Evolutionary conservation across 208 protist genomes (phyloP), one percentile per base, ranked within the genome.

Genomic region (Acanthamoeba royreba): DNA sequence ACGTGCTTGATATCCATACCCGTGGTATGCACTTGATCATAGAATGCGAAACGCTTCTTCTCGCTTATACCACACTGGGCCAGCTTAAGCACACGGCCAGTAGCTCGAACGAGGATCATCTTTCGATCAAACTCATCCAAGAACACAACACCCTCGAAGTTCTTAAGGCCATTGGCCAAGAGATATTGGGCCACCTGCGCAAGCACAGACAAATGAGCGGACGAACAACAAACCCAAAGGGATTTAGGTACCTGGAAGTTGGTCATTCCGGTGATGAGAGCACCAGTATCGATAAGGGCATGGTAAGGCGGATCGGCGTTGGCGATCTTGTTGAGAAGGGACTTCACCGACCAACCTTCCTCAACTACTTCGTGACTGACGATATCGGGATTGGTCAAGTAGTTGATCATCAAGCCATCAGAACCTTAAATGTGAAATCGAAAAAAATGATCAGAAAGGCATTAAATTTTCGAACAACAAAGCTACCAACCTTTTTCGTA

Each of bases 211-310:
- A 8, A 69, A 69, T 69, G 19, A 61, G 25, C 25, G 19, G 25
- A 61, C 53, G 19, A 61, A 25, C 25, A 61, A 19, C 53, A 61
- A 61, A n/a, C n/a, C n/a, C 53, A 61, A 61, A 61, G 53, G 22
- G 19, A 61, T 61, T 25, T 61, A 61, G 22, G 53, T 19, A 61
- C 53, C 42, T 98, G 96, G 89, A 97, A 93, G 96, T 99, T 99
- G 77, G 96, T 96, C 97, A 99, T 97, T 92, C 98, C 98, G 38
- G 98, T 99, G 95, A 99, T 99, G 61, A 99, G 96, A 13, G 98
- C 98, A 31, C 98, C 98, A 31, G 98, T 98, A 95, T 99, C 98
- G 52, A 99, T 99, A 94, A 99, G 98, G n/a, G 98, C 97, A 45
- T 98, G 95, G 92, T 95, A 98, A n/a, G 98, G 96, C 42, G 97